These are phyloP conservation scores for Grigorovia jiainica DNA, from an alignment of 805 yeast species.

Conservation along the genomic window DNA sequence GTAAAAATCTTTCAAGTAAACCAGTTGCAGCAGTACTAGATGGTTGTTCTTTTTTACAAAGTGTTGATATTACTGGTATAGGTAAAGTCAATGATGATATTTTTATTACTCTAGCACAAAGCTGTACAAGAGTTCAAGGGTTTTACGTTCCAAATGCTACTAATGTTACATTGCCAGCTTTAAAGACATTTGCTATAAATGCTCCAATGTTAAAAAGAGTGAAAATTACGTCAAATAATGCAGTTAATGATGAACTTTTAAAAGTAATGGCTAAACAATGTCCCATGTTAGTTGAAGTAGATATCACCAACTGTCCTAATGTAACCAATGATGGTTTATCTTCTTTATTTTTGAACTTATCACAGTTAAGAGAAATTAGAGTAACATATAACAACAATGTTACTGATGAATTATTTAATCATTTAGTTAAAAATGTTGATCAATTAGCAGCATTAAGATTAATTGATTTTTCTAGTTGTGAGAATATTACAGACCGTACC, in stretches of 20 bases:
- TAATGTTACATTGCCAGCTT: conserved; percentile 55
- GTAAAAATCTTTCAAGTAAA: conserved; percentile 50
- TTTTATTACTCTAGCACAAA: conserved; percentile 52
- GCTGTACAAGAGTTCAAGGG: conserved; percentile 77
- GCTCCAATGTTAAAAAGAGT: conserved; percentile 77
- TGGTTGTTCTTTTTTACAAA: conserved; percentile 64
- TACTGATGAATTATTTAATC: conserved; percentile 52
- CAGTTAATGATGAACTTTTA: conserved; percentile 56
- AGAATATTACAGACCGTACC: conserved; percentile 67
- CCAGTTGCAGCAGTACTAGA: conserved; percentile 55
- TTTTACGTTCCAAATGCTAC: conserved; percentile 81
- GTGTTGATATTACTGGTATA: conserved; percentile 81
- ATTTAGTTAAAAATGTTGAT: conserved; percentile 23
- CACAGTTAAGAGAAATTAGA: conserved; percentile 77
- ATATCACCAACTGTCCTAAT: conserved; percentile 71
- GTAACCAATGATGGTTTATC: conserved; percentile 58
- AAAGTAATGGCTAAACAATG: conserved; percentile 58
- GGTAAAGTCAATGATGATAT: conserved; percentile 60
- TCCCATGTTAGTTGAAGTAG: conserved; percentile 78
- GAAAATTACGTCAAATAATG: conserved; percentile 63
- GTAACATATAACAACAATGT: conserved; percentile 63
- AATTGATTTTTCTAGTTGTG: conserved; percentile 77
- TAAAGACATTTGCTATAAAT: conserved; percentile 44
- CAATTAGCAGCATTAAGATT: conserved; percentile 59
- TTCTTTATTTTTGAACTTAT: conserved; percentile 47